These are phyloP conservation scores for Planoprotostelium fungivorum DNA, from an alignment of 78 protist genomes.

Conservation along the genomic window DNA sequence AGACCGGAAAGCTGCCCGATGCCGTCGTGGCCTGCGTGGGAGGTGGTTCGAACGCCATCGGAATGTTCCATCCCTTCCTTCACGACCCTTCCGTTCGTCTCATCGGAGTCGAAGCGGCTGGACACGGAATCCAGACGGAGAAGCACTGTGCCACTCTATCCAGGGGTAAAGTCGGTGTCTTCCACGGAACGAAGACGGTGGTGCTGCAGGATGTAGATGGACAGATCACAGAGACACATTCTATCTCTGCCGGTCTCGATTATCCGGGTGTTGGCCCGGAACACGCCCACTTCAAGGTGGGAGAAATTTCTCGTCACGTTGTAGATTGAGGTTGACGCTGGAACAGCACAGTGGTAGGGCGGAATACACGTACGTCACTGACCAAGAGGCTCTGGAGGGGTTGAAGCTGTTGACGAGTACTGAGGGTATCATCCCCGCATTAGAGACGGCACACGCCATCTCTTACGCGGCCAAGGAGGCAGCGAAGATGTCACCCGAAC, in stretches of 20 bases:
- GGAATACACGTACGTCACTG: slow-evolving; percentile 30
- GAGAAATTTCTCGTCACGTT: no score
- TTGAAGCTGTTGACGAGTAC: slow-evolving; percentile 9
- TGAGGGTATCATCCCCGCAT: slow-evolving; percentile 86
- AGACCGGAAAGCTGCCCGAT: slow-evolving; percentile 76
- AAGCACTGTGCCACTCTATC: slow-evolving; percentile 73
- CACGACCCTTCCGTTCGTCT: slow-evolving; percentile 47
- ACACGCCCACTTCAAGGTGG: slow-evolving; percentile 80
- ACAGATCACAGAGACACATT: slow-evolving; percentile 75
- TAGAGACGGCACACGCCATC: slow-evolving; percentile 86
- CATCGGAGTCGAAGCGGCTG: slow-evolving; percentile 81
- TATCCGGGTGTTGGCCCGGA: slow-evolving; percentile 91
- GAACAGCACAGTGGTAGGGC: slow-evolving; percentile 36
- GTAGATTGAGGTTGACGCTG: slow-evolving; percentile 53
- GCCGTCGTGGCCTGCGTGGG: slow-evolving; percentile 90
- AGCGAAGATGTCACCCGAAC: slow-evolving; percentile 46
- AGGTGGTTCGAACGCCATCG: slow-evolving; percentile 89
- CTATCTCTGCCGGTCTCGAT: slow-evolving; percentile 82
- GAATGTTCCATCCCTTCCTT: slow-evolving; percentile 69
- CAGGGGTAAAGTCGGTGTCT: slow-evolving; percentile 70
- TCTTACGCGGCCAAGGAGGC: slow-evolving; percentile 47
- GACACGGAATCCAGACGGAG: slow-evolving; percentile 53
- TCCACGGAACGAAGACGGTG: slow-evolving; percentile 85
- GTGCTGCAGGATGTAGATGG: slow-evolving; percentile 71
- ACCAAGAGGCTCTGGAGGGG: slow-evolving; percentile 51